Conservation (phyloP, 805 yeast species). For the Yarrowia osloensis region DNA sequence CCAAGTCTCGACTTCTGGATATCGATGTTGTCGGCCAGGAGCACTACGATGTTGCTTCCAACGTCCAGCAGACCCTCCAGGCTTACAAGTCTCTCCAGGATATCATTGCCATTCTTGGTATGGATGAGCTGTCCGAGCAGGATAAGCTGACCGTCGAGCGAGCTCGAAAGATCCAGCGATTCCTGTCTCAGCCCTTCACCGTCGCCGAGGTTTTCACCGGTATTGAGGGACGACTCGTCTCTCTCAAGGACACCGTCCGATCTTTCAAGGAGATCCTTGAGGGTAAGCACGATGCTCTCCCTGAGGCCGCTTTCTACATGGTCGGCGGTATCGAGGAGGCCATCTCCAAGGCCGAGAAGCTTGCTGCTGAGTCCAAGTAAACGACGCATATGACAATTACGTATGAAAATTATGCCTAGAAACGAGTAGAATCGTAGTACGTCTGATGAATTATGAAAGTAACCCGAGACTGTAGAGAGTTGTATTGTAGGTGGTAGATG, state of each 20-base stretch:
- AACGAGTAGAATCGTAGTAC: constrained; percentile 9
- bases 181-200: constrained; percentile 99
- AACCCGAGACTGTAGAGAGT: background rate
- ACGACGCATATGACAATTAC: constrained; percentile 33
- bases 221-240: constrained; percentile 96
- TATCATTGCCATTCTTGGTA: constrained; percentile 99
- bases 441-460: constrained; percentile 24
- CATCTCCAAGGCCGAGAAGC: constrained; percentile 97
- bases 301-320: constrained; percentile 99
- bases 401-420: constrained; percentile 31
- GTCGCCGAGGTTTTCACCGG: constrained; percentile 99
- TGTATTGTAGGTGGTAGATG: background rate
- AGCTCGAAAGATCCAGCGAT: constrained; percentile 99
- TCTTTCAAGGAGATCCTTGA: constrained; percentile 97
- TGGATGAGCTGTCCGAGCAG: constrained; percentile 99
- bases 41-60: constrained; percentile 93
- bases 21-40: constrained; percentile 97
- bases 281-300: constrained; percentile 98
- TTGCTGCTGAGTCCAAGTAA: constrained; percentile 72
- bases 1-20: constrained; percentile 97
- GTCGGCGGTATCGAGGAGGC: constrained; percentile 99
- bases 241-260: constrained; percentile 89
- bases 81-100: constrained; percentile 99
- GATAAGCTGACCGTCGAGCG: constrained; percentile 99
- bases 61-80: constrained; percentile 97